phyloP scores from a whole-genome alignment of 345 rosid genomes.

The Theobroma cacao region DNA sequence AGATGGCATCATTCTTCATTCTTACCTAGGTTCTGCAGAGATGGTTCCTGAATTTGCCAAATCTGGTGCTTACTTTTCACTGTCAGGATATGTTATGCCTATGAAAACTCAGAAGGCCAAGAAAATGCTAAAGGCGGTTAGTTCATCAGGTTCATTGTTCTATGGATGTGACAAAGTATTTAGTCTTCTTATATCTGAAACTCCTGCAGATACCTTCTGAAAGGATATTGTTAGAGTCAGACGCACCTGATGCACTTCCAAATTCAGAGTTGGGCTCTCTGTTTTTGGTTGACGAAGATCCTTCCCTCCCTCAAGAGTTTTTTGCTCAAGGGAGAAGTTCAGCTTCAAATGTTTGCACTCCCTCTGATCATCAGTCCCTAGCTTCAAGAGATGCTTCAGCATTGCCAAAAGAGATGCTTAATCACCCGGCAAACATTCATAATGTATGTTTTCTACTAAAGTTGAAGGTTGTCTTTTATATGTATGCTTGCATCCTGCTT shows the following conservation, averaged over 20 bases:
- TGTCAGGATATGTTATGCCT: slow-evolving; percentile 84
- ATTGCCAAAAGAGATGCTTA: slow-evolving; percentile 51
- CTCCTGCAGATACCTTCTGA: slow-evolving; percentile 66
- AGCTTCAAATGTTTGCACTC: slow-evolving; percentile 17
- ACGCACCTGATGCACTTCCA: slow-evolving; percentile 94
- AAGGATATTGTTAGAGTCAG: slow-evolving; percentile 85
- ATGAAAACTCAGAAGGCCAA: slow-evolving; percentile 77
- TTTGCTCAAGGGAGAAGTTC: slow-evolving; percentile 25
- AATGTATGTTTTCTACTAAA: slow-evolving; percentile 37
- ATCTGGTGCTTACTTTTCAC: slow-evolving; percentile 90
- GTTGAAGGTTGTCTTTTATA: not conserved
- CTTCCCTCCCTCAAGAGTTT: slow-evolving; percentile 35
- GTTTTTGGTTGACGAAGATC: slow-evolving; percentile 46
- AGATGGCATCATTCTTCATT: slow-evolving; percentile 79
- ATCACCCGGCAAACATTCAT: slow-evolving; percentile 89
- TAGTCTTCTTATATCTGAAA: slow-evolving; percentile 17
- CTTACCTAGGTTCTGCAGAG: slow-evolving; percentile 86
- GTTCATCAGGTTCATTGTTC: slow-evolving; percentile 21
- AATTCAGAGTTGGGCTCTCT: slow-evolving; percentile 39
- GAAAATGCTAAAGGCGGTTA: slow-evolving; percentile 64
- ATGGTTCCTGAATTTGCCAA: slow-evolving; percentile 93
- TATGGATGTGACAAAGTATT: not conserved
- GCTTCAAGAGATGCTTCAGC: slow-evolving; percentile 31
- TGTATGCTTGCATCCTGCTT: not conserved
- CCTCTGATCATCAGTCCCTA: slow-evolving; percentile 23